Conservation (phyloP, 2,329 filamentous ascomycete genomes). For the Sporothrix brunneoviolacea region DNA sequence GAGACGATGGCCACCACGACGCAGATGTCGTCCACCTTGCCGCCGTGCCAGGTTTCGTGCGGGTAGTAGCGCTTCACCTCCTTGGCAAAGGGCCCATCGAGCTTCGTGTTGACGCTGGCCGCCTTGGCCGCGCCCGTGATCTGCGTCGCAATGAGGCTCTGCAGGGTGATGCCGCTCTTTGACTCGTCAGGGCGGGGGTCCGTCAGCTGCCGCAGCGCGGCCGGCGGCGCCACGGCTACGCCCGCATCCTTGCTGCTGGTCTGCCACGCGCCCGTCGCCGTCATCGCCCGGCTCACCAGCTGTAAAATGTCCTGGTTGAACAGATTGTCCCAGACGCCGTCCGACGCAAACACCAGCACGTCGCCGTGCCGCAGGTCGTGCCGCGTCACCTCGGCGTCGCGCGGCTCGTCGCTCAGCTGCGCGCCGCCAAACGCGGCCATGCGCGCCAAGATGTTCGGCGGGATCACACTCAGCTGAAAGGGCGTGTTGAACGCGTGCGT, state of each 20-base stretch:
- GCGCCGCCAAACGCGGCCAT: constrained; percentile 77
- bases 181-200: constrained; percentile 16
- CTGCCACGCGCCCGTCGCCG: constrained; percentile 66
- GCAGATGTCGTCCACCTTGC: constrained; percentile 94
- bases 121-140: constrained; percentile 77
- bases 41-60: constrained; percentile 78
- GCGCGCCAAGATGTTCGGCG: constrained; percentile 69
- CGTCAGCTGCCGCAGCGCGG: constrained; percentile 38
- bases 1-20: constrained; percentile 74
- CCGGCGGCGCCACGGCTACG: constrained; percentile 38
- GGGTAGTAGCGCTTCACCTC: constrained; percentile 87
- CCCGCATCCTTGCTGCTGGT: constrained; percentile 46
- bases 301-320: constrained; percentile 83
- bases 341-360: constrained; percentile 86
- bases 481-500: constrained; percentile 98
- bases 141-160: constrained; percentile 70
- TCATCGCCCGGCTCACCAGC: constrained; percentile 72
- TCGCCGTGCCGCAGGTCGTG: constrained; percentile 81
- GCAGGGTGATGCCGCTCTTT: constrained; percentile 45
- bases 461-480: constrained; percentile 86
- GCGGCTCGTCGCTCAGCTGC: constrained; percentile 74
- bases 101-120: constrained; percentile 71
- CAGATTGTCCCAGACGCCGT: constrained; percentile 94
- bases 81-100: constrained; percentile 90
- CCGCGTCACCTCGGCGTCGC: constrained; percentile 72